Percentiles rank a stretch among this genome's conserved stretches.
phyloP scores from a whole-genome alignment of 1,284 basidiomycete genomes.

The Cutaneotrichosporon sp. region DNA sequence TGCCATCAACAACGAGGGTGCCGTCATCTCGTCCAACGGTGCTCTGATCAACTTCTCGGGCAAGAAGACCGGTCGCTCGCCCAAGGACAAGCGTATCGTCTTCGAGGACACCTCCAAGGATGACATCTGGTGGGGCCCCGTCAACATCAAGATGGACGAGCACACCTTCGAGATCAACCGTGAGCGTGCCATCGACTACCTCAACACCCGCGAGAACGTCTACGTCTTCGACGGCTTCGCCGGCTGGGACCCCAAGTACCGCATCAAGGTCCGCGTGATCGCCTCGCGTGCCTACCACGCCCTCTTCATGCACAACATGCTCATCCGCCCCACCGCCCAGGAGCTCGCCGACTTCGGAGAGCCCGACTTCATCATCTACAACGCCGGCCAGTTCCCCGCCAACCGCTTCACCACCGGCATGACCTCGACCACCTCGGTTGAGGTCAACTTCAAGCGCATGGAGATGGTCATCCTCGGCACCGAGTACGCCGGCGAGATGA shows the following conservation, averaged over 20 bases:
- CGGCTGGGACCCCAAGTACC: conserved; percentile 92
- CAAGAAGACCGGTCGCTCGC: conserved; percentile 97
- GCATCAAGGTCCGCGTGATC: conserved; percentile 99
- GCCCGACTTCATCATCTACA: conserved; percentile 99
- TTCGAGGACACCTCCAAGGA: conserved; percentile 97
- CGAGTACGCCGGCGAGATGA: conserved; percentile 99
- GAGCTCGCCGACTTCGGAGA: conserved; percentile 96
- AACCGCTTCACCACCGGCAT: conserved; percentile 99
- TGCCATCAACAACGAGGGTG: conserved; percentile 96
- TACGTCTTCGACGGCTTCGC: conserved; percentile 99
- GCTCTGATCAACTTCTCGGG: conserved; percentile 99
- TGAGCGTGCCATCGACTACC: conserved; percentile 98
- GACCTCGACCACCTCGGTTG: conserved; percentile 98
- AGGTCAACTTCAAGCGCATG: conserved; percentile 99
- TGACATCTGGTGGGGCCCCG: conserved; percentile 99
- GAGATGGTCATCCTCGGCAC: conserved; percentile 99
- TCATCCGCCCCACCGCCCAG: conserved; percentile 94
- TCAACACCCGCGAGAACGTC: conserved; percentile 98
- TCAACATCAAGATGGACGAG: conserved; percentile 98
- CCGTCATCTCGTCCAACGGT: conserved; percentile 93
- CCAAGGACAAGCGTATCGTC: conserved; percentile 99
- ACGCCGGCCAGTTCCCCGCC: conserved; percentile 99
- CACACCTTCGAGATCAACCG: conserved; percentile 99
- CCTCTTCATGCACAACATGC: conserved; percentile 99
- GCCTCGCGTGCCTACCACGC: conserved; percentile 99